phyloP scores from a whole-genome alignment of 2,329 filamentous ascomycete species.

The Neonectria neomacrospora region DNA sequence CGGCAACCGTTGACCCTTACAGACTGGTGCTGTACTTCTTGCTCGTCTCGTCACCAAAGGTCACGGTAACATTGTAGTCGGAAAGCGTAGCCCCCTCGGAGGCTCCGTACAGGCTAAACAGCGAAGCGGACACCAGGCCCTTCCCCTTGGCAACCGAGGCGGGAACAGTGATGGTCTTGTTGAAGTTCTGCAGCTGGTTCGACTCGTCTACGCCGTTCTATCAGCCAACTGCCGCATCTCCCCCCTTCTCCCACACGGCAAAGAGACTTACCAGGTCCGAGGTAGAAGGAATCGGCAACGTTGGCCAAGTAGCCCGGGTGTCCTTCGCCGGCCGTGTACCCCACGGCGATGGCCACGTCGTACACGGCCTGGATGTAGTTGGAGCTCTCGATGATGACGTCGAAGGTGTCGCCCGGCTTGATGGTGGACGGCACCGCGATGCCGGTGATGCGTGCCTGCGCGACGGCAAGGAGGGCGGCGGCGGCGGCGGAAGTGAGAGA shows the following conservation, averaged over 20 bases:
- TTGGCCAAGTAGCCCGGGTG: slow-evolving; percentile 47
- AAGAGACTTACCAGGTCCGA: slow-evolving; percentile 47
- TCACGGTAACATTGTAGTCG: slow-evolving; percentile 43
- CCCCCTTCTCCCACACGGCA: too few species aligned
- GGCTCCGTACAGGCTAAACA: slow-evolving; percentile 47
- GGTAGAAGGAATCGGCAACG: slow-evolving; percentile 46
- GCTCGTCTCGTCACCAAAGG: slow-evolving; percentile 39
- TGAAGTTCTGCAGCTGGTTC: slow-evolving; percentile 39
- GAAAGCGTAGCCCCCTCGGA: slow-evolving; percentile 32
- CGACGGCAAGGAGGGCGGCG: slow-evolving; percentile 41
- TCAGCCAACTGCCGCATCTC: slow-evolving; percentile 7
- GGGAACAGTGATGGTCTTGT: slow-evolving; percentile 44
- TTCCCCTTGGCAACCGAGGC: slow-evolving; percentile 33
- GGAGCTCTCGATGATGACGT: slow-evolving; percentile 52
- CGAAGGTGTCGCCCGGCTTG: slow-evolving; percentile 51
- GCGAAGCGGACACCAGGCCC: slow-evolving; percentile 41
- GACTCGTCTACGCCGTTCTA: slow-evolving; percentile 34
- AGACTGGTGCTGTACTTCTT: slow-evolving; percentile 34
- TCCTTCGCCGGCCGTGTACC: slow-evolving; percentile 43
- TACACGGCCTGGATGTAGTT: slow-evolving; percentile 58
- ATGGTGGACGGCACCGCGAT: slow-evolving; percentile 56
- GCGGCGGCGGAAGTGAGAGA: slow-evolving; percentile 42
- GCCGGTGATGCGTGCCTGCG: slow-evolving; percentile 56
- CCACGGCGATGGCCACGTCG: slow-evolving; percentile 59
- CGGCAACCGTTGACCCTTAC: not conserved